Conservation (phyloP, 192 early-diverging fungal species). For the Lobosporangium transversale region DNA sequence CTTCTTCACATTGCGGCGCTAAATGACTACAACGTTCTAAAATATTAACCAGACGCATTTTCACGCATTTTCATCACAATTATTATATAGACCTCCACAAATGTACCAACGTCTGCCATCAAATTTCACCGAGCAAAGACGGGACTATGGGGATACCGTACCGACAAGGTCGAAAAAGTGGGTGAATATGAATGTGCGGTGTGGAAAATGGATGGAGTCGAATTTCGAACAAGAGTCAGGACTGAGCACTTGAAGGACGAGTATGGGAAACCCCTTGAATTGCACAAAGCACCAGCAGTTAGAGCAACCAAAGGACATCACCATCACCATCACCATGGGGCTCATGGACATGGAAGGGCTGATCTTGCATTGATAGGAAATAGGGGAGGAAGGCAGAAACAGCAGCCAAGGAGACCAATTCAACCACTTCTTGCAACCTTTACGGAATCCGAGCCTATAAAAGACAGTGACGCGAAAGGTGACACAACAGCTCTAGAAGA, state of each 20-base stretch:
- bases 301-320: slow-evolving; percentile 2
- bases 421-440: slow-evolving; percentile 29
- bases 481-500: no score
- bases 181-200: slow-evolving; percentile 51
- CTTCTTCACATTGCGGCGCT: no score
- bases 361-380: not conserved
- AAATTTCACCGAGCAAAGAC: slow-evolving; percentile 44
- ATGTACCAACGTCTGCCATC: slow-evolving; percentile 49
- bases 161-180: slow-evolving; percentile 43
- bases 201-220: slow-evolving; percentile 53
- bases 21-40: no score
- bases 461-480: not conserved
- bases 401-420: slow-evolving; percentile 12
- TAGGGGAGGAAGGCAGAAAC: slow-evolving; percentile 2
- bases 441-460: slow-evolving; percentile 8
- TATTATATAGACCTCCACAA: slow-evolving; percentile 40
- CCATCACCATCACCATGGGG: slow-evolving; percentile 2
- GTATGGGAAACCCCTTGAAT: slow-evolving; percentile 22
- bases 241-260: slow-evolving; percentile 47
- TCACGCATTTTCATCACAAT: no score
- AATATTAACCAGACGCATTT: no score
- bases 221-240: slow-evolving; percentile 44
- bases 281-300: not conserved
- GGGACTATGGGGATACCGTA: slow-evolving; percentile 48
- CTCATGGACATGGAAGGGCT: not conserved